A percentile compares a stretch with the other conserved stretches of the same genome.
phyloP scores from a whole-genome alignment of 495 filamentous ascomycete species.

The Penicillium salamii region DNA sequence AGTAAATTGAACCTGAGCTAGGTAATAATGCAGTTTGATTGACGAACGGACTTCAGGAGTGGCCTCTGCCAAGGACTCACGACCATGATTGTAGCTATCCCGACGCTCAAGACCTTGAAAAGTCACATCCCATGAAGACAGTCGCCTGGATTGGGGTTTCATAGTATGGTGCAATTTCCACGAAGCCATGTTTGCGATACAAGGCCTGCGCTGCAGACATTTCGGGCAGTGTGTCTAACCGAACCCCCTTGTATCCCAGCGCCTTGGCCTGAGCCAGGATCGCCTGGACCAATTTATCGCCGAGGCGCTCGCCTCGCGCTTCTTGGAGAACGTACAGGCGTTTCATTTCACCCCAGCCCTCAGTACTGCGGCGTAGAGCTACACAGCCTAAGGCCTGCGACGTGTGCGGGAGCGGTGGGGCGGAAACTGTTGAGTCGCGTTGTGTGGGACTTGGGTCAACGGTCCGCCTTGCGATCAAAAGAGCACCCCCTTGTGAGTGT shows the following conservation, averaged over 20 bases:
- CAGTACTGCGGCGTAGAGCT: slow-evolving; percentile 21
- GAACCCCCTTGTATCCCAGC: slow-evolving; percentile 52
- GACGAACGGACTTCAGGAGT: no score
- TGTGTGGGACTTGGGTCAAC: neutral
- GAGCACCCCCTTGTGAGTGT: slow-evolving; percentile 35
- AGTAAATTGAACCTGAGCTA: no score
- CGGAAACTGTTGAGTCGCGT: neutral
- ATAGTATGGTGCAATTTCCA: slow-evolving; percentile 54
- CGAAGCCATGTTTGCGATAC: slow-evolving; percentile 53
- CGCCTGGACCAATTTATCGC: slow-evolving; percentile 40
- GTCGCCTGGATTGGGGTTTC: slow-evolving; percentile 52
- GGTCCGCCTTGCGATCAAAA: slow-evolving; percentile 45
- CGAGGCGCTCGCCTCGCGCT: slow-evolving; percentile 48
- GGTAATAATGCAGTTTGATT: no score
- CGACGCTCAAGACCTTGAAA: neutral
- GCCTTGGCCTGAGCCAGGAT: slow-evolving; percentile 42
- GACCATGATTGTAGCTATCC: no score
- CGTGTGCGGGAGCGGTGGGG: neutral
- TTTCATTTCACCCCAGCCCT: slow-evolving; percentile 58
- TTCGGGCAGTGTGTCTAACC: slow-evolving; percentile 54
- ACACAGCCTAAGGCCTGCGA: slow-evolving; percentile 48
- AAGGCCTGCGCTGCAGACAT: slow-evolving; percentile 52
- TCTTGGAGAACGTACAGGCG: slow-evolving; percentile 49
- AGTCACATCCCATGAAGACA: slow-evolving; percentile 35
- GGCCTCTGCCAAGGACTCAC: neutral